phyloP scores from a whole-genome alignment of 345 rosid genomes.

The Eucalyptus pauciflora region DNA sequence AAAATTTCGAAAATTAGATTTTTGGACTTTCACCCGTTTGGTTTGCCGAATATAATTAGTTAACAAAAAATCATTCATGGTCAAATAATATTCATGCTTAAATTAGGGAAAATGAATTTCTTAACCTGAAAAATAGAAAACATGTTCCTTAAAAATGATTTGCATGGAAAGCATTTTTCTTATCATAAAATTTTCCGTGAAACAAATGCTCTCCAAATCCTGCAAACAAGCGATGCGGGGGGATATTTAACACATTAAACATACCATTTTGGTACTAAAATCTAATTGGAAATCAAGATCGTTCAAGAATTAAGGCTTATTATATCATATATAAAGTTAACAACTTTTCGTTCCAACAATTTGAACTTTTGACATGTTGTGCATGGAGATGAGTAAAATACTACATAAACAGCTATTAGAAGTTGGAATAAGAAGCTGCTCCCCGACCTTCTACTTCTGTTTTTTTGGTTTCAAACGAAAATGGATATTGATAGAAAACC shows the following conservation, averaged over 20 bases:
- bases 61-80: neutral
- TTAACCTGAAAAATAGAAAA: neutral
- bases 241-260: neutral
- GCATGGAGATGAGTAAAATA: neutral
- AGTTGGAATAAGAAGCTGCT: neutral
- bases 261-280: neutral
- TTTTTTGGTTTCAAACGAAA: neutral
- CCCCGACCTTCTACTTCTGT: neutral
- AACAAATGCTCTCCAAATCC: neutral
- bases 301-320: neutral
- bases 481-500: neutral
- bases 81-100: neutral
- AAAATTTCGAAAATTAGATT: neutral
- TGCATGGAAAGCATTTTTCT: neutral
- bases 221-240: neutral
- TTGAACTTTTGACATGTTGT: neutral
- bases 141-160: neutral
- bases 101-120: neutral
- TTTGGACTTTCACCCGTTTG: neutral
- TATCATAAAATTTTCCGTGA: fast-evolving
- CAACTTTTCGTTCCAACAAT: neutral
- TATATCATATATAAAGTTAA: neutral
- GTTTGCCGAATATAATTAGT: neutral
- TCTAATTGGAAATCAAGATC: neutral
- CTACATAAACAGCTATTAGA: neutral